A percentile compares a stretch with the other conserved stretches of the same genome.
Evolutionary conservation across 2,329 filamentous ascomycete genomes (phyloP).

Genomic region (Alternaria ethzedia): DNA sequence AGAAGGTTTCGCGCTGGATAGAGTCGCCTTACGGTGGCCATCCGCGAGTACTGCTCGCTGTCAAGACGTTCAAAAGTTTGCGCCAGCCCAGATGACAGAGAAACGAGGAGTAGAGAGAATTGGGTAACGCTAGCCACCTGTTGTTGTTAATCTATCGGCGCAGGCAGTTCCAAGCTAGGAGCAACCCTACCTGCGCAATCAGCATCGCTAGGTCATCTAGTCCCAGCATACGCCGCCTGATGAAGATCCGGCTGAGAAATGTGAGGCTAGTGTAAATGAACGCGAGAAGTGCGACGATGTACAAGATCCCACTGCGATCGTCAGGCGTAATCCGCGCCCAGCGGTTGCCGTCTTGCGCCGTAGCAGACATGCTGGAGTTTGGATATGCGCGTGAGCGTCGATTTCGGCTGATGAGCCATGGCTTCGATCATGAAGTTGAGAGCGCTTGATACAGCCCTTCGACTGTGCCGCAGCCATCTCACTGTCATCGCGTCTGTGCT

Average conservation of each 20-base stretch:
- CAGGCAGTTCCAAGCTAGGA: background rate
- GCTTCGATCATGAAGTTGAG: background rate
- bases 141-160: background rate
- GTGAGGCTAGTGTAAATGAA: constrained; percentile 34
- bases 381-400: background rate
- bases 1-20: background rate
- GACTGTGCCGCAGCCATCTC: too few relatives aligned
- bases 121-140: constrained; percentile 10
- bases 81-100: constrained; percentile 31
- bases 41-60: constrained; percentile 19
- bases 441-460: too few relatives aligned
- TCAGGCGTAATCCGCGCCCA: constrained; percentile 31
- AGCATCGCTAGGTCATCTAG: constrained; percentile 31
- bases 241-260: constrained; percentile 29
- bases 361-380: background rate
- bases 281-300: constrained; percentile 31
- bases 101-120: constrained; percentile 25
- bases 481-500: too few relatives aligned
- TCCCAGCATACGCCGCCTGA: constrained; percentile 37
- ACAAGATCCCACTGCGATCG: constrained; percentile 33
- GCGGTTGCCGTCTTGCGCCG: constrained; percentile 10
- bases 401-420: background rate
- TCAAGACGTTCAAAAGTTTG: constrained; percentile 1
- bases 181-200: constrained; percentile 28
- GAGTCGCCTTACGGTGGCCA: constrained; percentile 24